Conservation (phyloP, 2,329 filamentous ascomycete species). For the Scedosporium aurantiacum region DNA sequence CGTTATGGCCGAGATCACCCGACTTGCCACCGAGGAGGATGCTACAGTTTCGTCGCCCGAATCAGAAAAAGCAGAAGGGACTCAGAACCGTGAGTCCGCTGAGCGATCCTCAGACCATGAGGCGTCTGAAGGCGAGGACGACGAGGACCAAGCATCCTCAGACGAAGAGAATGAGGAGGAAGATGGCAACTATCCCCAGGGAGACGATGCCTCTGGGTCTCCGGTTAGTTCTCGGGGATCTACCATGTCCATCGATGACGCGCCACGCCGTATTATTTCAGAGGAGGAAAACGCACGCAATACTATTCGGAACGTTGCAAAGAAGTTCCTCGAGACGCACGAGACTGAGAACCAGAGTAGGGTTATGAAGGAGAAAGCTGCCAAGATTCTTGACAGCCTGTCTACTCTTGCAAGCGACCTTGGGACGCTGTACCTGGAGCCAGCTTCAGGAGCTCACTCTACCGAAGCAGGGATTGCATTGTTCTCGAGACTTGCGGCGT, state of each 20-base stretch:
- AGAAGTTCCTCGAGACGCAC: slow-evolving; percentile 73
- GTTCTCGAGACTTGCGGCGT: slow-evolving; percentile 65
- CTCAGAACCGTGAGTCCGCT: slow-evolving; percentile 13
- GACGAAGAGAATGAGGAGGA: slow-evolving; percentile 39
- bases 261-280: slow-evolving; percentile 32
- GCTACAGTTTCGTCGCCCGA: slow-evolving; percentile 5
- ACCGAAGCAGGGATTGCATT: slow-evolving; percentile 48
- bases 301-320: slow-evolving; percentile 65
- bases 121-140: slow-evolving; percentile 21
- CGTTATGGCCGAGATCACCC: slow-evolving; percentile 82
- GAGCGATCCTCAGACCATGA: slow-evolving; percentile 13
- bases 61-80: slow-evolving; percentile 9
- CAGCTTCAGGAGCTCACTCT: slow-evolving; percentile 30
- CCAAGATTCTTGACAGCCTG: slow-evolving; percentile 62
- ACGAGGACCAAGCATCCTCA: slow-evolving; percentile 25
- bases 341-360: slow-evolving; percentile 64
- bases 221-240: slow-evolving; percentile 55
- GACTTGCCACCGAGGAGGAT: slow-evolving; percentile 50
- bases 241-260: slow-evolving; percentile 47
- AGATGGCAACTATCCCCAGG: slow-evolving; percentile 31
- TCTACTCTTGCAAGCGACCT: slow-evolving; percentile 63
- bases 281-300: slow-evolving; percentile 42
- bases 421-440: slow-evolving; percentile 52
- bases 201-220: slow-evolving; percentile 46
- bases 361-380: slow-evolving; percentile 67